These are phyloP conservation scores for Neopestalotiopsis sp. DNA, from an alignment of 2,329 filamentous ascomycete genomes.

Conservation along the genomic window DNA sequence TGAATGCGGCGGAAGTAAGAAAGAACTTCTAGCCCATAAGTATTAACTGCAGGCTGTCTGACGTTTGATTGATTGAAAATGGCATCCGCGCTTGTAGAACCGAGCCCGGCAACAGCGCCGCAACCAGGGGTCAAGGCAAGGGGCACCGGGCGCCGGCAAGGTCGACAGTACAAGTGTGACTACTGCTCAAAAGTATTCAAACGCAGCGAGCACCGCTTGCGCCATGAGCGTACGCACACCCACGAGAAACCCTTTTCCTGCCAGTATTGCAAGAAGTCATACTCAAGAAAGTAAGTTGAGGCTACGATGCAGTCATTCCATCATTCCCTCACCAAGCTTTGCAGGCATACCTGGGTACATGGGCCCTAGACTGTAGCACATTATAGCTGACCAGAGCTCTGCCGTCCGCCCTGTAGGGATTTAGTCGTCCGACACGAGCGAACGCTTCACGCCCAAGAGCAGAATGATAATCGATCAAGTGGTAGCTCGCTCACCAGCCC, in stretches of 20 bases:
- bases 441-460: not conserved
- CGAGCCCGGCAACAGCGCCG: not conserved
- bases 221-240: not conserved
- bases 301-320: not conserved
- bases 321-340: not conserved
- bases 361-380: not conserved
- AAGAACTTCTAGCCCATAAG: not conserved
- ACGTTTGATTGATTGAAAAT: not conserved
- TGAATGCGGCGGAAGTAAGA: not conserved
- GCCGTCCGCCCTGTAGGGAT: not conserved
- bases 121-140: not conserved
- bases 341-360: not conserved
- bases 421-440: not conserved
- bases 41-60: not conserved
- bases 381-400: not conserved
- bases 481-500: not conserved
- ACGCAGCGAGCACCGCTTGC: not conserved
- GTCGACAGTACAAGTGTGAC: not conserved
- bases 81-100: not conserved
- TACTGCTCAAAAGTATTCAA: not conserved
- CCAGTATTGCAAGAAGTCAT: not conserved
- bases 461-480: not conserved
- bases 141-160: not conserved
- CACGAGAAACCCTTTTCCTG: not conserved
- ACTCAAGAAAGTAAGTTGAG: not conserved